A percentile compares a stretch with the other conserved stretches of the same genome.
Conservation (phyloP, 306 rosid species). For the Benincasa hispida region DNA sequence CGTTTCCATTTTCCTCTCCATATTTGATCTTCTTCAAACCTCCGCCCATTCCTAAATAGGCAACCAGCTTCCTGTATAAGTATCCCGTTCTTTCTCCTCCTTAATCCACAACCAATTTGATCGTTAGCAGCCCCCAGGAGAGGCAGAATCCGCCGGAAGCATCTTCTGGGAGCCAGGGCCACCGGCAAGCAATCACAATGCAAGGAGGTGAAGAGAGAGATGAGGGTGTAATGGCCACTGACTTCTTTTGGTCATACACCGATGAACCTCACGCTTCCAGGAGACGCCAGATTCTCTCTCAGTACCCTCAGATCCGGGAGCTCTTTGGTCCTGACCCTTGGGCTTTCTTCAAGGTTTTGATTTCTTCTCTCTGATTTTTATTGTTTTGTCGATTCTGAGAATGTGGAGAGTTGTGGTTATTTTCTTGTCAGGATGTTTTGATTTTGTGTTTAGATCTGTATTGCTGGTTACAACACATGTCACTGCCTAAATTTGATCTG, state of each 20-base stretch:
- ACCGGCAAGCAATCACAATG: conserved; percentile 6
- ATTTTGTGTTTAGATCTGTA: not conserved
- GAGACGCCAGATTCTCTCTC: conserved; percentile 85
- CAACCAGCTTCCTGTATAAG: not conserved
- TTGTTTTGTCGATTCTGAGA: not conserved
- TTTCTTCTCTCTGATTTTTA: not conserved
- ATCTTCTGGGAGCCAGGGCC: not conserved
- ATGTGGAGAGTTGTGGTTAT: not conserved
- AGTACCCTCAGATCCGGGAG: conserved; percentile 73
- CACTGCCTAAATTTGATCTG: not conserved
- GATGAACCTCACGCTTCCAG: conserved; percentile 91
- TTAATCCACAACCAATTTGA: not conserved
- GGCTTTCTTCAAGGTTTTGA: conserved; percentile 56
- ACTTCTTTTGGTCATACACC: conserved; percentile 87
- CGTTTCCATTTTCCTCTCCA: not conserved
- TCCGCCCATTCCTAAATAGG: not conserved
- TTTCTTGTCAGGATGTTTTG: not conserved
- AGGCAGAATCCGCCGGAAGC: not conserved
- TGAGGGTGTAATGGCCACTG: conserved; percentile 49
- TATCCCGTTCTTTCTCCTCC: not conserved
- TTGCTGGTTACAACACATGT: not conserved
- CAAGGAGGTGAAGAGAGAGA: conserved; percentile 16
- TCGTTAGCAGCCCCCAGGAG: not conserved
- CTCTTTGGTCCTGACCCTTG: conserved; percentile 74
- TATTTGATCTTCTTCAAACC: conserved; percentile 2